A percentile compares a stretch with the other conserved stretches of the same genome.
These are phyloP conservation scores for Aspergillus fijiensis DNA, from an alignment of 2,329 filamentous ascomycete species.

Conservation along the genomic window DNA sequence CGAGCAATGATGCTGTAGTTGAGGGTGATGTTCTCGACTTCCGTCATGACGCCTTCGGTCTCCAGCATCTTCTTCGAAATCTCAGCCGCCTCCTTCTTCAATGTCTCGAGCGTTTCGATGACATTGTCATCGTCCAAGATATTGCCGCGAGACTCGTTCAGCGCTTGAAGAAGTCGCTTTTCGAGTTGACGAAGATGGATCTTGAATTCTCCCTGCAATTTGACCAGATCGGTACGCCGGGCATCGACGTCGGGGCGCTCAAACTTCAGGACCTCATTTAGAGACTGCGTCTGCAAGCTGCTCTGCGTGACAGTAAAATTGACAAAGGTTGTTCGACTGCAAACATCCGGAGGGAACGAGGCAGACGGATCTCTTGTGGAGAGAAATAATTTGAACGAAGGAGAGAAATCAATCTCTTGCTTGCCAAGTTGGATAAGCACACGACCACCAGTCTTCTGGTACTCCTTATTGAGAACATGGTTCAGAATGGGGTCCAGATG, in stretches of 20 bases:
- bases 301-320: conserved; percentile 99
- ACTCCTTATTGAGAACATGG: conserved; percentile 98
- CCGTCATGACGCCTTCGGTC: conserved; percentile 96
- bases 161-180: conserved; percentile 86
- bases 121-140: conserved; percentile 98
- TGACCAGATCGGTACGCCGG: conserved; percentile 93
- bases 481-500: conserved; percentile 96
- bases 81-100: conserved; percentile 96
- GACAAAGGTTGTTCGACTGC: conserved; percentile 97
- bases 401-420: conserved; percentile 98
- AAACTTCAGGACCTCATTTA: conserved; percentile 96
- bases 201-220: conserved; percentile 98
- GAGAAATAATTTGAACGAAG: conserved; percentile 90
- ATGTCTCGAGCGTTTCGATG: conserved; percentile 93
- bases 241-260: conserved; percentile 97
- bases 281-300: conserved; percentile 94
- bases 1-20: conserved; percentile 91
- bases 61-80: conserved; percentile 95
- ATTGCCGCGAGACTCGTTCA: conserved; percentile 96
- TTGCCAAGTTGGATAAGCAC: conserved; percentile 97
- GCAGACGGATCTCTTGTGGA: conserved; percentile 96
- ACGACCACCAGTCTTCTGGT: conserved; percentile 96
- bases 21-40: conserved; percentile 92
- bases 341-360: conserved; percentile 92
- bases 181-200: conserved; percentile 95